phyloP scores from a whole-genome alignment of 192 early-diverging fungal genomes.

The Rhizophlyctis rosea region DNA sequence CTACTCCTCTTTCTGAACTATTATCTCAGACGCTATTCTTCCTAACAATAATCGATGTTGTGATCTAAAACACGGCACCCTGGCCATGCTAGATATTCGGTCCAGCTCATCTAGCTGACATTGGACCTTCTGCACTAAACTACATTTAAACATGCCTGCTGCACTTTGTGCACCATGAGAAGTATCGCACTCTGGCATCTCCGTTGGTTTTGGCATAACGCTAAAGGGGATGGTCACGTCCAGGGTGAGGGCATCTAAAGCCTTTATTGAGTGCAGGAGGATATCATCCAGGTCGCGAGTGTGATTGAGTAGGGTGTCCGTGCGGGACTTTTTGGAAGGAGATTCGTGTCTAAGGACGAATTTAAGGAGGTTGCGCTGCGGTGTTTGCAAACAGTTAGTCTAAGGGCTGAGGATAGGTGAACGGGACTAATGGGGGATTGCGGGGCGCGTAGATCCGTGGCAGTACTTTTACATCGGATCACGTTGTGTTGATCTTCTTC shows the following conservation, averaged over 20 bases:
- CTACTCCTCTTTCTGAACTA: no score
- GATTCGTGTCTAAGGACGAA: no score
- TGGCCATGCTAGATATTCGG: constrained; percentile 15
- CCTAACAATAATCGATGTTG: no score
- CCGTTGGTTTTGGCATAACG: neutral
- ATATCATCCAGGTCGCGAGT: constrained; percentile 36
- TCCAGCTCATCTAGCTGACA: constrained; percentile 17
- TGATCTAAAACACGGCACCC: constrained; percentile 8
- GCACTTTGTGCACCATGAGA: constrained; percentile 1
- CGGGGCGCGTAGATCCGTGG: neutral
- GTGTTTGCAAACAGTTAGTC: no score
- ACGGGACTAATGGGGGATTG: neutral
- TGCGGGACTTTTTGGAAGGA: no score
- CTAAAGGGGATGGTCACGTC: constrained; percentile 14
- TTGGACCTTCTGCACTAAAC: constrained; percentile 17
- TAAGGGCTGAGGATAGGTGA: no score
- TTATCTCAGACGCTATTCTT: no score
- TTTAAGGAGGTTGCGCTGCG: no score
- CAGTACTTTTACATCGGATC: neutral
- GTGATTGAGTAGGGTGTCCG: no score
- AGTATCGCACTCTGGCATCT: neutral
- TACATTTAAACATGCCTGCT: constrained; percentile 7
- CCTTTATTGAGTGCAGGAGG: constrained; percentile 28
- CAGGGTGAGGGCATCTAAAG: constrained; percentile 30
- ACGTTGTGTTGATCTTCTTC: neutral